Conservation (phyloP, 1,284 basidiomycete species). For the Heterobasidion annosum region DNA sequence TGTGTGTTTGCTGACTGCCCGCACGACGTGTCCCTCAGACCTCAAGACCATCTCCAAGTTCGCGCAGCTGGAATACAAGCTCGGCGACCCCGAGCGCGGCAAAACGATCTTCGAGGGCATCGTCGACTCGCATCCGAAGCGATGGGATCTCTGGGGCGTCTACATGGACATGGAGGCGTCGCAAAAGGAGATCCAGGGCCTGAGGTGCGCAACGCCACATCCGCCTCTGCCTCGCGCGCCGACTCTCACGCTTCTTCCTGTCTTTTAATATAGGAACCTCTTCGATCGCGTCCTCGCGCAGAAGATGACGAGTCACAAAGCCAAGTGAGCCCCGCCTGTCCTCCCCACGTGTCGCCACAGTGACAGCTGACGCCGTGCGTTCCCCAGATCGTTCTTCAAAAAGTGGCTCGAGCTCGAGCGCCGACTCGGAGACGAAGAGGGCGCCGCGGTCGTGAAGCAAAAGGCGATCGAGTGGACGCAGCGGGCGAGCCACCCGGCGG, state of each 20-base stretch:
- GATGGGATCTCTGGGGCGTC: constrained; percentile 93
- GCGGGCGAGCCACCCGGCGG: constrained; percentile 21
- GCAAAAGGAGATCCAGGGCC: constrained; percentile 66
- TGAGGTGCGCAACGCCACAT: constrained; percentile 41
- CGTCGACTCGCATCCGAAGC: constrained; percentile 88
- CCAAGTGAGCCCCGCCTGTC: constrained; percentile 53
- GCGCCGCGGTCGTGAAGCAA: constrained; percentile 75
- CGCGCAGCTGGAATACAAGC: constrained; percentile 91
- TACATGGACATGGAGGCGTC: constrained; percentile 95
- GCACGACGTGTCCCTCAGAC: constrained; percentile 39
- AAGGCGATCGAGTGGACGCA: constrained; percentile 88
- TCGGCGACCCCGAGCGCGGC: constrained; percentile 90
- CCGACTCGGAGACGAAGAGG: constrained; percentile 80
- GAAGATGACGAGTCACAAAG: constrained; percentile 92
- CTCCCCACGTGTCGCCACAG: background rate
- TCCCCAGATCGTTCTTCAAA: constrained; percentile 80
- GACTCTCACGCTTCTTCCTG: constrained; percentile 4
- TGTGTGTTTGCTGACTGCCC: background rate
- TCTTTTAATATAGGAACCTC: constrained; percentile 46
- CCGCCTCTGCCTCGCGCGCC: background rate
- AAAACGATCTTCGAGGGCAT: constrained; percentile 97
- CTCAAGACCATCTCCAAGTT: constrained; percentile 93
- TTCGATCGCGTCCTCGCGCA: constrained; percentile 77
- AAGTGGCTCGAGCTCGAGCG: constrained; percentile 94
- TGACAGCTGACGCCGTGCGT: background rate